These are phyloP conservation scores for Aspergillus tanneri DNA, from an alignment of 2,329 filamentous ascomycete species.

Conservation along the genomic window DNA sequence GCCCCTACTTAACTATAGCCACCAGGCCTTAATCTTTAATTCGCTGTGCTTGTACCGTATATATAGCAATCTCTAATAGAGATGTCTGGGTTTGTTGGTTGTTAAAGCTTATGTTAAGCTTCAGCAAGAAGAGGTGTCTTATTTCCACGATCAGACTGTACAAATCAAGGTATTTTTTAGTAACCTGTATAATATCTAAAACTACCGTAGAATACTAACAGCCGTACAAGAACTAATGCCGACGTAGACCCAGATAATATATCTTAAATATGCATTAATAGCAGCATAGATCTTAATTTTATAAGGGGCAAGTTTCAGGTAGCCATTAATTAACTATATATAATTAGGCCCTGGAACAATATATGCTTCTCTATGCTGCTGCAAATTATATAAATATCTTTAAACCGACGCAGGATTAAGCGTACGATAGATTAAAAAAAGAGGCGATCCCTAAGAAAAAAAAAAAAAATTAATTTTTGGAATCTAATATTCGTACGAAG, in stretches of 20 bases:
- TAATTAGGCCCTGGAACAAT: conserved; percentile 20
- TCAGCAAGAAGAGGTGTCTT: too few species aligned
- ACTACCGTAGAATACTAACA: conserved; percentile 19
- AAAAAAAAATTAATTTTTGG: not conserved
- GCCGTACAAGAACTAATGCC: conserved; percentile 13
- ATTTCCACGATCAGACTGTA: conserved; percentile 16
- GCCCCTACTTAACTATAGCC: conserved; percentile 10
- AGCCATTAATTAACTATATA: conserved; percentile 22
- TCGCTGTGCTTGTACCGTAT: too few species aligned
- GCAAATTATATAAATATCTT: conserved; percentile 7
- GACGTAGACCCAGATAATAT: conserved; percentile 23
- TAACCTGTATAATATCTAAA: conserved; percentile 6
- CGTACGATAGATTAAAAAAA: conserved; percentile 13
- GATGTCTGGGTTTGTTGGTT: too few species aligned
- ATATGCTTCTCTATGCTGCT: conserved; percentile 12
- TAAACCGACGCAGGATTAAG: conserved; percentile 7
- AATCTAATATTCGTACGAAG: not conserved
- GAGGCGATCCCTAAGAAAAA: conserved; percentile 16
- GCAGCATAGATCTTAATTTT: conserved; percentile 25
- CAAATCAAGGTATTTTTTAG: conserved; percentile 8
- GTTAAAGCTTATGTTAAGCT: too few species aligned
- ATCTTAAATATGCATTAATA: conserved; percentile 22
- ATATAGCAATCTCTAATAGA: too few species aligned
- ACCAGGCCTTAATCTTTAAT: conserved; percentile 17
- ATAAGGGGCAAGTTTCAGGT: conserved; percentile 21